Evolutionary conservation across 1,284 basidiomycete genomes (phyloP).

Genomic region (Ceratobasidium sp.): DNA sequence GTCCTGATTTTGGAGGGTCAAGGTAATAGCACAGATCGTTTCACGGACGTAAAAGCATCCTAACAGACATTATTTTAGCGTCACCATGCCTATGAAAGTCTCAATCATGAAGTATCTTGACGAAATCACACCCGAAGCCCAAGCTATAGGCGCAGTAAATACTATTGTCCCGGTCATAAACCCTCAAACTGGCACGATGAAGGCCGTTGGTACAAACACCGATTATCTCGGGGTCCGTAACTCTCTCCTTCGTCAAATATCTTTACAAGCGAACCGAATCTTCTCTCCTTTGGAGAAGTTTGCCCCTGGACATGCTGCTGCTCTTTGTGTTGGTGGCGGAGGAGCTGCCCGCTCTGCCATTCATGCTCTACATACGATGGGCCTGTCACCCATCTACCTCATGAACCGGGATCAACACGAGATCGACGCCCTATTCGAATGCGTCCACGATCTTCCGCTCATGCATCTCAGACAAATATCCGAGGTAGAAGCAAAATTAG

Average conservation of each 20-base stretch:
- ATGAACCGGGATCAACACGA: constrained; percentile 54
- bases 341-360: constrained; percentile 58
- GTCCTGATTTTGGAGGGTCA: constrained; percentile 56
- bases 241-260: constrained; percentile 53
- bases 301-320: constrained; percentile 52
- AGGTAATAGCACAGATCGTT: background rate
- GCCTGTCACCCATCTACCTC: constrained; percentile 57
- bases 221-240: constrained; percentile 58
- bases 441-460: constrained; percentile 40
- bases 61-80: constrained; percentile 48
- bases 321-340: constrained; percentile 58
- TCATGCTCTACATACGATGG: constrained; percentile 56
- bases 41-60: background rate
- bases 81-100: constrained; percentile 59
- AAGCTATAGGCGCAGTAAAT: constrained; percentile 56
- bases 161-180: constrained; percentile 57
- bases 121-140: constrained; percentile 55
- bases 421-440: constrained; percentile 45
- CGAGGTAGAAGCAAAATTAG: constrained; percentile 21
- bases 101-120: constrained; percentile 56
- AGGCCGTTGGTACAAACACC: constrained; percentile 58
- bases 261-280: constrained; percentile 47
- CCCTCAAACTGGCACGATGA: constrained; percentile 48
- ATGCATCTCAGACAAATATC: constrained; percentile 33
- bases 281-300: constrained; percentile 49